Evolutionary conservation across 768 basidiomycete species (phyloP), one percentile per base, ranked within the genome.

Genomic region (Daedaleopsis nitida): DNA sequence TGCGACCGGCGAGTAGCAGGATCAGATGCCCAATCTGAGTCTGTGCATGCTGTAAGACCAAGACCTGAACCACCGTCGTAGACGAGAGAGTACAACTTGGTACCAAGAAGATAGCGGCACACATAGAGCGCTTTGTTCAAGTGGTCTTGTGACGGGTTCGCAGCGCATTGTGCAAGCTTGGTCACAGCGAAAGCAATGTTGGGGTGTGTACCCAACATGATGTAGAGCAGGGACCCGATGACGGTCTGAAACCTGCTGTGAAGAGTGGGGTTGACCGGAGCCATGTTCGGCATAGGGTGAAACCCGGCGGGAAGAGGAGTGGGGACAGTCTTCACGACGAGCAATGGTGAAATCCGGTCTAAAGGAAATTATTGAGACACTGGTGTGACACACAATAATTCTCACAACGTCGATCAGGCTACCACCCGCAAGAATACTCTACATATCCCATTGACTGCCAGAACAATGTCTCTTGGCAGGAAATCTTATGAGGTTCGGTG

Each of bases 101-200:
- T 60, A 5, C 58, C 58, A 13, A 37, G 9, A 17, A 60, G 44
- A 42, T 60, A 60, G 32, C 35, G 12, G 45, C 47, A 54, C 19
- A 60, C 19, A 32, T 49, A 49, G n/a, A 54, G 32, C 19, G 14
- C 47, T 23, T 45, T 38, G 8, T 19, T 39, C 17, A 42, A 38
- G 49, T 60, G 59, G 13, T 60, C 59, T 13, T 60, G 38, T 21
- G 47, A 49, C 24, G 77, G 79, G 54, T 77, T 74, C 2, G 59
- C 35, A 5, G 68, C 62, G 62, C 74, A 80, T 34, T 75, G 75
- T 5, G 70, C 62, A 0, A 82, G 64, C 1, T 64, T 62, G 1
- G 67, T 61, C 9, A 78, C 75, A 1, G 77, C 69, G 60, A 69
- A 79, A 0, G 74, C 65, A 39, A 81, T 80, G 59, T 81, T 77